A percentile compares a stretch with the other conserved stretches of the same genome.
Evolutionary conservation across 768 basidiomycete genomes (phyloP).

Genomic region (Hypholoma sublateritium): DNA sequence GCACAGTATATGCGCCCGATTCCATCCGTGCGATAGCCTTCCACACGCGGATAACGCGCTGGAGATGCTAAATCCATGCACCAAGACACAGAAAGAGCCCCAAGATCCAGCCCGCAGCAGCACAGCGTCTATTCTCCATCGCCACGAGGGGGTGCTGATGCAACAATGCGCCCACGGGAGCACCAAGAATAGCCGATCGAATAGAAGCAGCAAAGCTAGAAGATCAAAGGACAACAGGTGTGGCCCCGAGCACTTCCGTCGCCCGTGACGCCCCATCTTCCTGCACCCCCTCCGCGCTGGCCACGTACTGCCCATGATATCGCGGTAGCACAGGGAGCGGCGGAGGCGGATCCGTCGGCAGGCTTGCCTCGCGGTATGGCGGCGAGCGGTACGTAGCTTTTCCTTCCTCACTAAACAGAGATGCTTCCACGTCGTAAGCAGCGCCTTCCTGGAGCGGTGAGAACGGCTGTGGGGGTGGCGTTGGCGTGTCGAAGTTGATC

Average conservation of each 20-base stretch:
- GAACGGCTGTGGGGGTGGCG: background rate
- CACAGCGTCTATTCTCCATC: too few relatives aligned
- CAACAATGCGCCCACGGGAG: too few relatives aligned
- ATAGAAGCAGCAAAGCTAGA: background rate
- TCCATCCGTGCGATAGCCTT: too few relatives aligned
- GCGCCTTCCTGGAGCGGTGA: background rate
- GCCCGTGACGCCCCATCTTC: background rate
- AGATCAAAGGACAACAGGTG: constrained; percentile 6
- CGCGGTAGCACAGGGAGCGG: constrained; percentile 24
- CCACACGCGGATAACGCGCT: background rate
- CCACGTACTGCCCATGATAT: background rate
- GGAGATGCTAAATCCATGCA: background rate
- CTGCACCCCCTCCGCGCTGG: constrained; percentile 2
- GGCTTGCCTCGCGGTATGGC: constrained; percentile 27
- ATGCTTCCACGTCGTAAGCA: background rate
- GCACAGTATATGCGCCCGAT: too few relatives aligned
- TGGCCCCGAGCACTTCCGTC: constrained; percentile 16
- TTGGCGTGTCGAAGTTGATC: constrained; percentile 21
- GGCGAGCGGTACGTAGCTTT: constrained; percentile 21
- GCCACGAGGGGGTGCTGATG: too few relatives aligned
- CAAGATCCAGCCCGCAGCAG: too few relatives aligned
- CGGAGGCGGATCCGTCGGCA: constrained; percentile 18
- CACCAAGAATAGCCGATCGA: background rate
- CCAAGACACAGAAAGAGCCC: too few relatives aligned
- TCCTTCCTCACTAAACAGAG: constrained; percentile 1